Evolutionary conservation across 306 rosid species (phyloP).

Genomic region (Comarum palustre): DNA sequence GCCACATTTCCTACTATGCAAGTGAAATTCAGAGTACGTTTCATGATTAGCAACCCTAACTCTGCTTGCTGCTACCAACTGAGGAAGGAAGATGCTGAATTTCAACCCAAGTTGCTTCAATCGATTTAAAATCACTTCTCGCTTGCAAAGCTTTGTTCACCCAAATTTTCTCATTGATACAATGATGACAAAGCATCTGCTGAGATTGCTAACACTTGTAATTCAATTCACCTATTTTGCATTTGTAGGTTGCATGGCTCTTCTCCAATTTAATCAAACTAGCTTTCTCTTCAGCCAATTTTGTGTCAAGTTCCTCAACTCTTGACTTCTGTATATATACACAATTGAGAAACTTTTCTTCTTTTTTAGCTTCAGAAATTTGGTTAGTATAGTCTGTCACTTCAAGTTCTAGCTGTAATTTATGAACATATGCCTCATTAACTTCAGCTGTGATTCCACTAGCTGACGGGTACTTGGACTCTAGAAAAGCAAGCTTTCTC

Average conservation of each 20-base stretch:
- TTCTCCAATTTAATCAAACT: neutral
- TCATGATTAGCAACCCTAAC: neutral
- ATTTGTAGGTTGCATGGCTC: neutral
- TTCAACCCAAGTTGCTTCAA: constrained; percentile 7
- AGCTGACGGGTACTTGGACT: constrained; percentile 9
- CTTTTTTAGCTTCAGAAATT: neutral
- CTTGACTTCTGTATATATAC: neutral
- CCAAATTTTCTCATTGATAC: neutral
- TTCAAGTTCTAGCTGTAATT: neutral
- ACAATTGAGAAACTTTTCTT: neutral
- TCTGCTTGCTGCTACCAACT: neutral
- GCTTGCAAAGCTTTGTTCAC: constrained; percentile 9
- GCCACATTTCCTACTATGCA: neutral
- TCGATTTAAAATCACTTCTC: neutral
- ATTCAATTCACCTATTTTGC: neutral
- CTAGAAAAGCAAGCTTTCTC: constrained; percentile 4
- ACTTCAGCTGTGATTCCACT: constrained; percentile 7
- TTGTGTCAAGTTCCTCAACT: constrained; percentile 5
- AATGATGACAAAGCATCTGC: constrained; percentile 6
- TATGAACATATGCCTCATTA: neutral
- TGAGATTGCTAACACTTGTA: neutral
- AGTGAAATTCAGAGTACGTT: neutral
- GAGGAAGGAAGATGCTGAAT: neutral
- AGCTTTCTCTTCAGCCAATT: constrained; percentile 1
- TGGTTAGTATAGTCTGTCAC: neutral